phyloP scores from a whole-genome alignment of 1,284 basidiomycete species.

The Cutaneotrichosporon cavernicola region DNA sequence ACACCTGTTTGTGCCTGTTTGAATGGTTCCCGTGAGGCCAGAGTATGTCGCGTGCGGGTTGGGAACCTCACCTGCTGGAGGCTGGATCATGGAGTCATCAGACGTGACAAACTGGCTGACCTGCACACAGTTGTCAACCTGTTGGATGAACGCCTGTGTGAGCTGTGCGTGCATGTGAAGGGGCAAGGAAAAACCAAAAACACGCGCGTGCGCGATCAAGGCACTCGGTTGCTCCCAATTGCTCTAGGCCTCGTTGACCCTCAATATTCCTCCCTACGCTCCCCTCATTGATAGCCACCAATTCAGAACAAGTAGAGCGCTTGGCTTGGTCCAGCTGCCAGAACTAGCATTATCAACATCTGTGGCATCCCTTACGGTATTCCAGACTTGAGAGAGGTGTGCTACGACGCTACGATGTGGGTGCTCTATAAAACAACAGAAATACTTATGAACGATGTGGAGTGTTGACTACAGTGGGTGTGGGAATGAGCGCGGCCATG shows the following conservation, averaged over 20 bases:
- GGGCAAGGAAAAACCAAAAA: background rate
- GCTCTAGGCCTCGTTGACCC: too few species aligned
- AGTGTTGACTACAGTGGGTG: constrained; percentile 8
- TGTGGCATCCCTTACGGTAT: constrained; percentile 42
- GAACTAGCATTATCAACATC: constrained; percentile 57
- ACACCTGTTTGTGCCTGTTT: too few species aligned
- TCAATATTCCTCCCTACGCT: too few species aligned
- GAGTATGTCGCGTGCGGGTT: too few species aligned
- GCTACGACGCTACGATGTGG: background rate
- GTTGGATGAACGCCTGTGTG: background rate
- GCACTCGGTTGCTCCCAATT: too few species aligned
- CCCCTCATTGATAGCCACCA: too few species aligned
- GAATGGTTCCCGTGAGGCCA: too few species aligned
- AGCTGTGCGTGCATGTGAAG: background rate
- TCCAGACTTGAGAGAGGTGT: constrained; percentile 3
- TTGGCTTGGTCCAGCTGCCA: background rate
- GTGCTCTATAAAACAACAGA: constrained; percentile 11
- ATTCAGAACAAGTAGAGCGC: too few species aligned
- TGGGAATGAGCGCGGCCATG: background rate
- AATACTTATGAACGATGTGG: constrained; percentile 8
- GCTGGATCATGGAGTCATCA: too few species aligned
- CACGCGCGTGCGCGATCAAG: background rate
- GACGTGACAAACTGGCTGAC: too few species aligned
- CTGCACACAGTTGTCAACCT: background rate
- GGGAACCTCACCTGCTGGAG: too few species aligned